Base-by-base conservation (phyloP, 805 yeast genomes). In the Hanseniaspora hatyaiensis region DNA sequence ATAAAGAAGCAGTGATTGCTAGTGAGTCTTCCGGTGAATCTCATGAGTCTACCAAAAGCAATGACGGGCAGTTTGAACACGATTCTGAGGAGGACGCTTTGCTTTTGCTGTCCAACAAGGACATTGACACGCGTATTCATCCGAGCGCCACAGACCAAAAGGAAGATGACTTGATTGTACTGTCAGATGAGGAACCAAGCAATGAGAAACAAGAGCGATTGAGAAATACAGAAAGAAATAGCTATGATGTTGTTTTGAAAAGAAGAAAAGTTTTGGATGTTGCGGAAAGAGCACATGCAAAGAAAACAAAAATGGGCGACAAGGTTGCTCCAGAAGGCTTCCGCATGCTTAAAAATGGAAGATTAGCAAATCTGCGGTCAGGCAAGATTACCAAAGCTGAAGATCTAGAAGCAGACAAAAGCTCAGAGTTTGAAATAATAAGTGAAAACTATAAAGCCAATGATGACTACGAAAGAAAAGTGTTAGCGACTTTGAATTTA, bases 171-270 rank as follows among this genome's bases (percentile, higher is more conserved):
- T n/a, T 22, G 9, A 44, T 44, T 8, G 15, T 22, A 12, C 11
- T 44, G 8, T 44, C 48, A 6, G 41, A 44, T 22, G 48, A 44
- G 20, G 29, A 22, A 18, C 15, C 16, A n/a, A n/a, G n/a, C n/a
- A n/a, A n/a, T n/a, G n/a, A n/a, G n/a, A n/a, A n/a, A n/a, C n/a
- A n/a, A n/a, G n/a, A n/a, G n/a, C n/a, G n/a, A n/a, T n/a, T n/a
- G n/a, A n/a, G n/a, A n/a, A n/a, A n/a, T 26, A 26, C 6, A 4
- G 22, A 43, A 12, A 13, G 34, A 43, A 23, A 36, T 12, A 19
- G 16, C 8, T 43, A 43, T 16, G 34, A 43, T 15, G 29, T 43
- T 13, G 19, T 12, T 15, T 8, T 22, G 16, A 36, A 37, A 12
- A 44, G 48, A 37, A 20, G 29, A n/a, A 24, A 40, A 11, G 33